Percentiles rank a stretch among this genome's conserved stretches.
Conservation (phyloP, 371 early-diverging fungal species). For the Mortierella sp. region DNA sequence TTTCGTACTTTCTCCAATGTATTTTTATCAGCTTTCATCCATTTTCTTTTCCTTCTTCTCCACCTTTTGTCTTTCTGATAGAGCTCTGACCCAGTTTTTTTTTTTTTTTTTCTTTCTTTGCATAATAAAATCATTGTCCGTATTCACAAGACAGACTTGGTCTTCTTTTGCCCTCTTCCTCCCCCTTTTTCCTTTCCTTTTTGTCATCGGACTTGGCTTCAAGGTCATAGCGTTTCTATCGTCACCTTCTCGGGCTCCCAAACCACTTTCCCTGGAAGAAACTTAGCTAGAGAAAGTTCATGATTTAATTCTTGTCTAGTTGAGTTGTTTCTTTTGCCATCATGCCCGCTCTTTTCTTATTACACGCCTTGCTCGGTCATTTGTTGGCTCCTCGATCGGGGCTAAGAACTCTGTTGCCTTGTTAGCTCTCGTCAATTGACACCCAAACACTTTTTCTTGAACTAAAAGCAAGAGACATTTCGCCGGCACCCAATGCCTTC, state of each 20-base stretch:
- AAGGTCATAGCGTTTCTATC: too few species aligned
- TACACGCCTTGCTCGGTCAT: background rate
- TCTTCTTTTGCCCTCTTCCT: too few species aligned
- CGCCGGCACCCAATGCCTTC: background rate
- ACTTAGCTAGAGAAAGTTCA: too few species aligned
- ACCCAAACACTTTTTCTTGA: background rate
- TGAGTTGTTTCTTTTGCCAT: too few species aligned
- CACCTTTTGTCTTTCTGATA: background rate
- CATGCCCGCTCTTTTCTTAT: too few species aligned
- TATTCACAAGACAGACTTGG: too few species aligned
- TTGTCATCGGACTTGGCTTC: too few species aligned
- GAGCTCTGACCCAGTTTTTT: background rate
- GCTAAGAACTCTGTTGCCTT: background rate
- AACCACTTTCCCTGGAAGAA: too few species aligned
- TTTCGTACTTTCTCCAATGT: background rate
- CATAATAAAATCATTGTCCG: background rate
- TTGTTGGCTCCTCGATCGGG: background rate
- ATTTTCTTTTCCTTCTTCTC: background rate
- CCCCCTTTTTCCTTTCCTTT: too few species aligned
- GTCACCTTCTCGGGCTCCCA: too few species aligned
- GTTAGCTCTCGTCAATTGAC: background rate
- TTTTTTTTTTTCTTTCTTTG: background rate
- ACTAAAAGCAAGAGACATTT: background rate
- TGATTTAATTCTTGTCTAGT: too few species aligned
- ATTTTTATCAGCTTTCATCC: slow-evolving; percentile 4